Percentiles rank a stretch among this genome's conserved stretches.
Evolutionary conservation across 257 asterid genomes (phyloP).

Genomic region (Petrea volubilis): DNA sequence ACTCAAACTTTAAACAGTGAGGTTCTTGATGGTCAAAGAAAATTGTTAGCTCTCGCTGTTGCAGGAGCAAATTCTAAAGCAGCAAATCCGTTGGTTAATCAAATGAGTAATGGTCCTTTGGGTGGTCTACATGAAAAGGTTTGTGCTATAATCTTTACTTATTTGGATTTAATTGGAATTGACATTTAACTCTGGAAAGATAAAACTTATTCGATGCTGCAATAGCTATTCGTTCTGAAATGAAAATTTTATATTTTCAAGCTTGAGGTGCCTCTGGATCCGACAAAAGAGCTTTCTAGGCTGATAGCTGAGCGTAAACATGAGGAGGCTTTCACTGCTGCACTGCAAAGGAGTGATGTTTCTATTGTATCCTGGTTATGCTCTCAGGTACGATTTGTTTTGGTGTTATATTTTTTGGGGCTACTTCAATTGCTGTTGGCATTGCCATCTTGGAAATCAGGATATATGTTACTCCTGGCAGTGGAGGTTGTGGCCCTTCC

Average conservation of each 20-base stretch:
- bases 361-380: constrained; percentile 77
- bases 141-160: constrained; percentile 10
- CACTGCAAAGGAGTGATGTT: constrained; percentile 79
- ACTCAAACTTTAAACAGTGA: constrained; percentile 70
- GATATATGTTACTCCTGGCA: too few relatives aligned
- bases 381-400: constrained; percentile 57
- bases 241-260: constrained; percentile 19
- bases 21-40: constrained; percentile 76
- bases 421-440: neutral
- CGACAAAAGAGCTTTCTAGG: constrained; percentile 76
- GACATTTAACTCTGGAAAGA: neutral
- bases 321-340: constrained; percentile 78
- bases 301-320: constrained; percentile 62
- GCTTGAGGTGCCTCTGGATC: constrained; percentile 81
- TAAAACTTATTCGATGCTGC: neutral
- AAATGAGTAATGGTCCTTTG: constrained; percentile 75
- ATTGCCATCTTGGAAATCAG: neutral
- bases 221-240: constrained; percentile 13
- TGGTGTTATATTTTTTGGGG: neutral
- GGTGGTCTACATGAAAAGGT: constrained; percentile 72
- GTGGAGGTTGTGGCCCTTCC: too few relatives aligned
- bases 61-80: constrained; percentile 64
- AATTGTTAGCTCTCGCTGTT: constrained; percentile 63
- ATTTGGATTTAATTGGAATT: neutral
- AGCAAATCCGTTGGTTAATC: constrained; percentile 53